phyloP scores from a whole-genome alignment of 257 asterid genomes.

The Solanum pennellii region DNA sequence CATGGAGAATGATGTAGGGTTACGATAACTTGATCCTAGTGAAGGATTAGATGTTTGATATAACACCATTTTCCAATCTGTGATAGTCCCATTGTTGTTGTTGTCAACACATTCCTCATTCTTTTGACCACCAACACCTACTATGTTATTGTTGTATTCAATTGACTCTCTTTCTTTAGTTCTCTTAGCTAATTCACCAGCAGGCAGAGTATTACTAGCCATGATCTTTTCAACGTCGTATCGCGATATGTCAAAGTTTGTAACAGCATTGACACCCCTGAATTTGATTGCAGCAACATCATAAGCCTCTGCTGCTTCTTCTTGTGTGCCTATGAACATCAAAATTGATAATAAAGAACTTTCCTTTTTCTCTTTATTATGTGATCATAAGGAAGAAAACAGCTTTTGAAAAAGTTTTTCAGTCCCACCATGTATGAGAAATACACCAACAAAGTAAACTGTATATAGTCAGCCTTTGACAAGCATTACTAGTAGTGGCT shows the following conservation, averaged over 20 bases:
- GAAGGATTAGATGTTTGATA: slow-evolving; percentile 10
- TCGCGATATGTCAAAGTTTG: slow-evolving; percentile 34
- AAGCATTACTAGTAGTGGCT: slow-evolving; percentile 8
- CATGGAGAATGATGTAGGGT: slow-evolving; percentile 7
- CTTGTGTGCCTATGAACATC: slow-evolving; percentile 26
- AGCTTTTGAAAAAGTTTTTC: slow-evolving; percentile 13
- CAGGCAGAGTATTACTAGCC: slow-evolving; percentile 32
- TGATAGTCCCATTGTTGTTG: neutral
- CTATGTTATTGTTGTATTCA: neutral
- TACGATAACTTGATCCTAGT: slow-evolving; percentile 12
- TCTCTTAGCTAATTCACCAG: slow-evolving; percentile 21
- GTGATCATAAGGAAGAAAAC: neutral
- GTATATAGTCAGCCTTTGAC: slow-evolving; percentile 11
- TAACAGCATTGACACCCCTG: slow-evolving; percentile 37
- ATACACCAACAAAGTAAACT: slow-evolving; percentile 1
- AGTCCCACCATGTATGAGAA: slow-evolving; percentile 4
- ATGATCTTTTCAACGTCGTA: slow-evolving; percentile 34
- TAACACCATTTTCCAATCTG: slow-evolving; percentile 25
- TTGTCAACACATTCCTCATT: neutral
- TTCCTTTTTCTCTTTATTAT: neutral
- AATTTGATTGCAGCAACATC: slow-evolving; percentile 47
- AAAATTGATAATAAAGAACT: neutral
- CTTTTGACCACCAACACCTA: neutral
- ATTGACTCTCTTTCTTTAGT: slow-evolving; percentile 24
- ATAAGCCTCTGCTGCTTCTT: slow-evolving; percentile 50